A percentile compares a stretch with the other conserved stretches of the same genome.
These are phyloP conservation scores for Hypoxylon perforatum DNA, from an alignment of 495 filamentous ascomycete genomes.

Conservation along the genomic window DNA sequence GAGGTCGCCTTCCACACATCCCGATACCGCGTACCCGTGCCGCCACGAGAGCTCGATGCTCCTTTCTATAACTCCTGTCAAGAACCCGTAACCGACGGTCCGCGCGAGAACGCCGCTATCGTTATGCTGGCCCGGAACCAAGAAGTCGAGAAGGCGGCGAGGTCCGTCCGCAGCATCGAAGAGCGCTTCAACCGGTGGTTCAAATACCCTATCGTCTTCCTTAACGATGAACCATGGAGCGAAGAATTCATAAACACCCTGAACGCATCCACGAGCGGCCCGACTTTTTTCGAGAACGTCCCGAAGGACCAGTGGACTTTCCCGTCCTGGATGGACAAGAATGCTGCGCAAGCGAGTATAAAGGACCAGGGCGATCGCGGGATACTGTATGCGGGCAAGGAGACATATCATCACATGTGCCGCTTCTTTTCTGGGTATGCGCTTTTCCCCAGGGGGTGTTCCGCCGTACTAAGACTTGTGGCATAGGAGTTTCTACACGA, in stretches of 20 bases:
- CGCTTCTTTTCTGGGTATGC: conserved; percentile 93
- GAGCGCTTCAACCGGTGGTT: conserved; percentile 98
- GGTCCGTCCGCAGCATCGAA: conserved; percentile 92
- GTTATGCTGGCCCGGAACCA: conserved; percentile 94
- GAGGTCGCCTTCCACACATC: conserved; percentile 47
- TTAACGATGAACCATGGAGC: conserved; percentile 90
- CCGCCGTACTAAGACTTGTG: conserved; percentile 1
- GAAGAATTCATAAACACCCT: conserved; percentile 87
- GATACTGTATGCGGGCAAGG: conserved; percentile 98
- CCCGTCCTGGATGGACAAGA: conserved; percentile 85
- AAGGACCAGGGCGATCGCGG: conserved; percentile 85
- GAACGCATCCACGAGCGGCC: conserved; percentile 82
- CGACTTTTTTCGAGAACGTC: conserved; percentile 81
- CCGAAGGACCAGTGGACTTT: conserved; percentile 89
- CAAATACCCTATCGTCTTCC: conserved; percentile 94
- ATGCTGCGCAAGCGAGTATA: conserved; percentile 85
- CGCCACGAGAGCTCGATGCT: conserved; percentile 51
- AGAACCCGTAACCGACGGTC: conserved; percentile 60
- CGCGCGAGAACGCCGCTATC: conserved; percentile 89
- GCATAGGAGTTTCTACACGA: conserved; percentile 68
- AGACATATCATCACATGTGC: conserved; percentile 98
- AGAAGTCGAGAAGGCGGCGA: conserved; percentile 88
- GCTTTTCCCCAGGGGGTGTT: background rate
- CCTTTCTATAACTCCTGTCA: conserved; percentile 58
- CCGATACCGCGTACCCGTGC: conserved; percentile 46